Evolutionary conservation across 441 rosid species (phyloP).

Genomic region (Brassica hybrid): DNA sequence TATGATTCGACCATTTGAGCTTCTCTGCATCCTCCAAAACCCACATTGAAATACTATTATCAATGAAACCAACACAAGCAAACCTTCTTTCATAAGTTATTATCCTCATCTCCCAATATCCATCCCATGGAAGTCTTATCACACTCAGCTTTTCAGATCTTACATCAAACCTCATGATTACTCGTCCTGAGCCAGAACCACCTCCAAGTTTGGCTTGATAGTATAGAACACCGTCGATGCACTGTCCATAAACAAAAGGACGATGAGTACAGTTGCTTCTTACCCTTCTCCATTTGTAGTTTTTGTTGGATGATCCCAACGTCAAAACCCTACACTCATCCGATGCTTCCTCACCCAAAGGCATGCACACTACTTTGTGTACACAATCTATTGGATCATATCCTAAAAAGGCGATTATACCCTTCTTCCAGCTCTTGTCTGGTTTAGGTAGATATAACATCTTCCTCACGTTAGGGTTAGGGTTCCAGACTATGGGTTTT

Average conservation of each 20-base stretch:
- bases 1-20: background rate
- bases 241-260: background rate
- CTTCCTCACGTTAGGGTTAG: background rate
- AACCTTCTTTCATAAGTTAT: too few species aligned
- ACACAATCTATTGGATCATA: background rate
- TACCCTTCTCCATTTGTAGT: background rate
- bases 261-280: background rate
- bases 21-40: conserved; percentile 11
- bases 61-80: too few species aligned
- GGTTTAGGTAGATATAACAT: background rate
- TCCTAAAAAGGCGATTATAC: background rate
- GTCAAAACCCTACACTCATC: background rate
- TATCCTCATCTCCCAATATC: too few species aligned
- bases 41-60: background rate
- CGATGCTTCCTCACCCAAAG: background rate
- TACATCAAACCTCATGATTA: too few species aligned
- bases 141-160: too few species aligned
- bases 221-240: background rate
- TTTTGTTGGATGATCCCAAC: background rate
- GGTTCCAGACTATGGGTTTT: background rate
- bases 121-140: too few species aligned
- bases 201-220: background rate
- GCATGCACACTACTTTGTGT: background rate
- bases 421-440: background rate
- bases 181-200: too few species aligned